Evolutionary conservation across 345 rosid species (phyloP).

Genomic region (Citrus australasica): DNA sequence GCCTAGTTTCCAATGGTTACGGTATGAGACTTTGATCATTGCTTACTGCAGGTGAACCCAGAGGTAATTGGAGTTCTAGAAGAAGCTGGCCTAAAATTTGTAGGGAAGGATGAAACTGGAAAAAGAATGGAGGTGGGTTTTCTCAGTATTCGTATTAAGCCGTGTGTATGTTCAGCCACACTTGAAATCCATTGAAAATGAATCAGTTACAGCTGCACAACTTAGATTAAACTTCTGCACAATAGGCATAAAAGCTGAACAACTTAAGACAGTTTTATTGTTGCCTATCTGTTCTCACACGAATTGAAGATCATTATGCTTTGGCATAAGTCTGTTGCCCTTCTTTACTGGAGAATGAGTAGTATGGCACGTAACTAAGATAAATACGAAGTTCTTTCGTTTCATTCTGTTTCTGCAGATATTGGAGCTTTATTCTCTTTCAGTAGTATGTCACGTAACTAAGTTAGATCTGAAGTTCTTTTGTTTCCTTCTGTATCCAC

Average conservation of each 20-base stretch:
- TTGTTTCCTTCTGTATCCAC: constrained; percentile 16
- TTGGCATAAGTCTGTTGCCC: neutral
- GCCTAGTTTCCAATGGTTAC: neutral
- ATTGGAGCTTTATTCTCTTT: constrained; percentile 38
- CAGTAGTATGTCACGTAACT: neutral
- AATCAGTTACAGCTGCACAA: neutral
- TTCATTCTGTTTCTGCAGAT: constrained; percentile 37
- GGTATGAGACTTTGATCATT: neutral
- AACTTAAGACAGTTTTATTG: neutral
- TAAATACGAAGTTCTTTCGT: constrained; percentile 4
- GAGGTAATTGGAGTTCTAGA: constrained; percentile 62
- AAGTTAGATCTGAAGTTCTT: neutral
- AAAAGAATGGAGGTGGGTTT: constrained; percentile 76
- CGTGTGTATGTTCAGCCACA: neutral
- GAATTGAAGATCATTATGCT: constrained; percentile 4
- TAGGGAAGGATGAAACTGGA: constrained; percentile 90
- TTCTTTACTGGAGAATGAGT: neutral
- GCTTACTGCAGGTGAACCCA: constrained; percentile 71
- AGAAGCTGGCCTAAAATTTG: constrained; percentile 84
- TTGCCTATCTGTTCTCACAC: neutral
- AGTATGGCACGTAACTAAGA: neutral
- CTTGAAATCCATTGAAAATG: neutral
- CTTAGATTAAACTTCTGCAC: neutral
- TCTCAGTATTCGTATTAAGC: neutral
- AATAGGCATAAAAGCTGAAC: neutral